Conservation (phyloP, 2,329 filamentous ascomycete genomes). For the Pyrenochaeta sp. region DNA sequence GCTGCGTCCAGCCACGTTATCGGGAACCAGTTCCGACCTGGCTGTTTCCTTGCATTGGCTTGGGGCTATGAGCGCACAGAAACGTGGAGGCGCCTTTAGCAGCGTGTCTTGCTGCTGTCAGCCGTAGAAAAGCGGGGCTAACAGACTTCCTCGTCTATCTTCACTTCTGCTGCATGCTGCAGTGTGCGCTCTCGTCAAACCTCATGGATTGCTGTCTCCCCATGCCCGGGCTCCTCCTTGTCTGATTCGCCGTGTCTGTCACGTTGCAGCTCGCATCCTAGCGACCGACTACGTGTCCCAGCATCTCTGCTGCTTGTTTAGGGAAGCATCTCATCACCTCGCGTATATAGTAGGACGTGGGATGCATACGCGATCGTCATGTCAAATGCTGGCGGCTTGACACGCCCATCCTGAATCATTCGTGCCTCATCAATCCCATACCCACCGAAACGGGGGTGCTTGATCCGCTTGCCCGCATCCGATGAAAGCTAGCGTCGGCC, state of each 20-base stretch:
- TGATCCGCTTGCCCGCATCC: conserved; percentile 19
- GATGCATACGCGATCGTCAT: conserved; percentile 6
- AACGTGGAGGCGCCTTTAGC: conserved; percentile 28
- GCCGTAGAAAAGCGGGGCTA: conserved; percentile 19
- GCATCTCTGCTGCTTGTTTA: neutral
- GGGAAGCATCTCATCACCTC: neutral
- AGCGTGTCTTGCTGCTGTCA: conserved; percentile 24
- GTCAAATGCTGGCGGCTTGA: conserved; percentile 3
- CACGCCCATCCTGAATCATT: conserved; percentile 3
- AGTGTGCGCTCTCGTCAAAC: conserved; percentile 7
- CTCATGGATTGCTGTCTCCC: conserved; percentile 11
- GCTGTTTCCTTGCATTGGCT: conserved; percentile 3
- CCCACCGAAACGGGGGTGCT: neutral
- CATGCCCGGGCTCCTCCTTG: neutral
- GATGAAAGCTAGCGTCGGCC: conserved; percentile 15
- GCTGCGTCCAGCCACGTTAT: conserved; percentile 12
- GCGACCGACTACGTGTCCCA: conserved; percentile 10
- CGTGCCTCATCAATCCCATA: conserved; percentile 2
- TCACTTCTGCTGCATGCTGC: conserved; percentile 20
- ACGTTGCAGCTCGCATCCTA: conserved; percentile 10
- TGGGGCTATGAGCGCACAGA: conserved; percentile 10
- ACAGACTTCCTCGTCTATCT: conserved; percentile 15
- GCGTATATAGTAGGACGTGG: conserved; percentile 4
- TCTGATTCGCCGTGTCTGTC: conserved; percentile 12
- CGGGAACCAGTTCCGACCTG: conserved; percentile 4